Evolutionary conservation across 495 filamentous ascomycete species (phyloP), one percentile per base, ranked within the genome.

Genomic region (Amorphotheca resinae): DNA sequence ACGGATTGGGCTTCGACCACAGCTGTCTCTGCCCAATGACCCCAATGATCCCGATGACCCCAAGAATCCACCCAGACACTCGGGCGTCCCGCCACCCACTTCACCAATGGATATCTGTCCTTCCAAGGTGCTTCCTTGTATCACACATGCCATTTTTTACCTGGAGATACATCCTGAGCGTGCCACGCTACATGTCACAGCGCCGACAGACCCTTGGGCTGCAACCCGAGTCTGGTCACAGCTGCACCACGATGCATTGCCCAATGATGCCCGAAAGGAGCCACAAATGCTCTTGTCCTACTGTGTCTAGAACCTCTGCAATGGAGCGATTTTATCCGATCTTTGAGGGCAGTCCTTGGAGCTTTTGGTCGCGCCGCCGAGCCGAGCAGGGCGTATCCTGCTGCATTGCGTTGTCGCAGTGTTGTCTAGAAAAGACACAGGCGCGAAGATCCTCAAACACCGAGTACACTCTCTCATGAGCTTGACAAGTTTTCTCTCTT

Each of bases 241-340:
- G 31, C 18, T 36, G 21, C 26, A 37, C 34, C 34, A 18, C 31
- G 12, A 21, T 6, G 5, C 38, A 40, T 33, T 40, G 45, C 39
- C 45, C 45, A 38, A 42, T 48, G 41, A 35, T 50, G 47, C 47
- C 47, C 37, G 37, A 50, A 32, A 20, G 12, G 30, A 41, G 47
- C 41, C 41, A 45, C 47, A 36, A 5, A n/a, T n/a, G n/a, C n/a
- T n/a, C n/a, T 28, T 37, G 34, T 26, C 18, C 21, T n/a, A 30
- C 22, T 26, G 8, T 9, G 16, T 41, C 34, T 25, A 34, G 41
- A 34, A 30, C 34, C 34, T 12, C 25, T n/a, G 15, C 4, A 23
- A 14, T 11, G 14, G 28, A 42, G 25, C 11, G 18, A n/a, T 22
- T 16, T 36, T 36, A 32, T 23, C 32, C 20, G 18, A 1, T 6